phyloP scores from a whole-genome alignment of 2,329 filamentous ascomycete genomes.

The Cladosporium phlei region DNA sequence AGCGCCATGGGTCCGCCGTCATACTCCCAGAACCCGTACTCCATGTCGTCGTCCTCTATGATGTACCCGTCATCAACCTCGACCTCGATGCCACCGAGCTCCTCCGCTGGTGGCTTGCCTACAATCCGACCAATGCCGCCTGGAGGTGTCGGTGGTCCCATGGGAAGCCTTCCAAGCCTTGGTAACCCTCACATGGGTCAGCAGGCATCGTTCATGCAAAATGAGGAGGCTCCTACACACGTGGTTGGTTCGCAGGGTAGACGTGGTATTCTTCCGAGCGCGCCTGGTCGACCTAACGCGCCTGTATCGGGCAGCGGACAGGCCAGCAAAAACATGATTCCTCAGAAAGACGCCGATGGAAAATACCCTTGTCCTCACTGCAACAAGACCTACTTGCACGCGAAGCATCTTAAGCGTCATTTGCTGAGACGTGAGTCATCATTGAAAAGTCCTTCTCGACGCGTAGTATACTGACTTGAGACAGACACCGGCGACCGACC shows the following conservation, averaged over 20 bases:
- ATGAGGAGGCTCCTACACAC: conserved; percentile 62
- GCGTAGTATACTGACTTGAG: conserved; percentile 34
- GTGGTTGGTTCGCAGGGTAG: conserved; percentile 93
- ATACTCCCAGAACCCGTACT: conserved; percentile 25
- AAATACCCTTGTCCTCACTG: conserved; percentile 98
- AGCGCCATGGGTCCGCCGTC: conserved; percentile 34
- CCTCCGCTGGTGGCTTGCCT: conserved; percentile 30
- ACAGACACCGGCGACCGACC: conserved; percentile 94
- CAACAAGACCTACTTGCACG: conserved; percentile 95
- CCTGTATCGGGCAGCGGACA: conserved; percentile 60
- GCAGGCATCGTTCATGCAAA: conserved; percentile 33
- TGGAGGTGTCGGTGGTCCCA: conserved; percentile 35
- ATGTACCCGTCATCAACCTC: conserved; percentile 31
- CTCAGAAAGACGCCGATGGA: conserved; percentile 91
- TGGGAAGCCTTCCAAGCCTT: conserved; percentile 34
- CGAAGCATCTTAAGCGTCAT: conserved; percentile 96
- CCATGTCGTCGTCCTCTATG: conserved; percentile 26
- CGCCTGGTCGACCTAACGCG: conserved; percentile 76
- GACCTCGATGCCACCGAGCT: conserved; percentile 24
- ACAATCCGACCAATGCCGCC: conserved; percentile 39
- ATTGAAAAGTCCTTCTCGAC: too few relatives aligned
- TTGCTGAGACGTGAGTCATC: conserved; percentile 83
- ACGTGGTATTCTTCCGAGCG: conserved; percentile 84
- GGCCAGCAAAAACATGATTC: conserved; percentile 70
- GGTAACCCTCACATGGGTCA: conserved; percentile 27